phyloP scores from a whole-genome alignment of 768 basidiomycete species.

The Calvatia gigantea region DNA sequence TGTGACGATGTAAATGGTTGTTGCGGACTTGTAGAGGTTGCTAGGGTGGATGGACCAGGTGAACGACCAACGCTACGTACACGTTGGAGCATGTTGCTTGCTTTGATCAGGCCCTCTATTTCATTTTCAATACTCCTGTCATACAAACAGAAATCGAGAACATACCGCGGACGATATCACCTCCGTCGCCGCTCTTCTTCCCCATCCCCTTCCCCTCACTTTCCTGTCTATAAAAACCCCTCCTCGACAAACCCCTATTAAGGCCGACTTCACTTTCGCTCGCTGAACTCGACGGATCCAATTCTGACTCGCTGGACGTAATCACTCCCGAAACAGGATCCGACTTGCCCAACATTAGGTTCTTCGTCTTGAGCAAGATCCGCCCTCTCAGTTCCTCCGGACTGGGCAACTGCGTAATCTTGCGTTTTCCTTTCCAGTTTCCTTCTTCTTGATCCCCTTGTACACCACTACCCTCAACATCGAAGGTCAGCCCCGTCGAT shows the following conservation, averaged over 20 bases:
- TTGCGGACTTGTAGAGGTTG: background rate
- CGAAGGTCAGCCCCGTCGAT: constrained; percentile 30
- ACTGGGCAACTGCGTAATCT: constrained; percentile 68
- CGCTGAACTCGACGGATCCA: constrained; percentile 25
- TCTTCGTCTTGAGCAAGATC: constrained; percentile 89
- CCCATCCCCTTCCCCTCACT: constrained; percentile 16
- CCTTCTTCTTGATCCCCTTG: background rate
- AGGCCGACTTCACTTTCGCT: constrained; percentile 35
- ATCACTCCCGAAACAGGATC: constrained; percentile 11
- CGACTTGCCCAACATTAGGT: constrained; percentile 46
- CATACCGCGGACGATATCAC: constrained; percentile 29
- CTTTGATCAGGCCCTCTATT: constrained; percentile 31
- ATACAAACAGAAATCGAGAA: background rate
- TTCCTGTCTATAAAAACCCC: background rate
- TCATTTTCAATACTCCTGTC: background rate
- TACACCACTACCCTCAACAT: background rate
- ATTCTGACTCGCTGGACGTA: constrained; percentile 21
- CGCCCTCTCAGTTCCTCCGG: constrained; percentile 81
- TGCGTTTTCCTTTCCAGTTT: constrained; percentile 18
- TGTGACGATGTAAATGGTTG: background rate
- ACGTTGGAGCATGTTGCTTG: constrained; percentile 39
- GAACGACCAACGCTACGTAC: constrained; percentile 31
- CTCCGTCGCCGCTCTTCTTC: constrained; percentile 19
- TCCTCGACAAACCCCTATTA: background rate
- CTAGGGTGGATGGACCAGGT: background rate